Evolutionary conservation across 2,329 filamentous ascomycete genomes (phyloP).

Genomic region (Diaporthe vexans): DNA sequence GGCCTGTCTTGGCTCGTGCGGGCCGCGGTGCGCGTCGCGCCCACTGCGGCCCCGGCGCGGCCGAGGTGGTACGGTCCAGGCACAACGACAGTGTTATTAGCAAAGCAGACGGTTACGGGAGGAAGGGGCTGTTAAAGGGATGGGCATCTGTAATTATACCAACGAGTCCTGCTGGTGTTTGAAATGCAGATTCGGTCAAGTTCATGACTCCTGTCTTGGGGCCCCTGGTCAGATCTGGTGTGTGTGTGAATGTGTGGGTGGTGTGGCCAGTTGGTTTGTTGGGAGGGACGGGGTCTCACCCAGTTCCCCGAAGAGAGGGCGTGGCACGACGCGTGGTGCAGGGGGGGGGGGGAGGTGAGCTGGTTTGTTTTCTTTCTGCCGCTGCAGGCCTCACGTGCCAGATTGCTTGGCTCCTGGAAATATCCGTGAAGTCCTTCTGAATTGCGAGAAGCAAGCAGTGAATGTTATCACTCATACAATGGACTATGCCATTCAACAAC

Average conservation of each 20-base stretch:
- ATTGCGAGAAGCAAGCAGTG: neutral
- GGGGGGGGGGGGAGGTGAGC: neutral
- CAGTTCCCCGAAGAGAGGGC: neutral
- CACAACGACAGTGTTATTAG: slow-evolving; percentile 28
- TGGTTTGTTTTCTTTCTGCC: slow-evolving; percentile 28
- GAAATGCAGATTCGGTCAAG: slow-evolving; percentile 27
- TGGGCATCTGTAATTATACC: slow-evolving; percentile 53
- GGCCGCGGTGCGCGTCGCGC: neutral
- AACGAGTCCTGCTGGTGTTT: slow-evolving; percentile 42
- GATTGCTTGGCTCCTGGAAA: neutral
- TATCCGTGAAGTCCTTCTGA: neutral
- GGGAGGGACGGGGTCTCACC: slow-evolving; percentile 10
- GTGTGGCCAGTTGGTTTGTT: slow-evolving; percentile 17
- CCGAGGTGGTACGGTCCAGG: slow-evolving; percentile 11
- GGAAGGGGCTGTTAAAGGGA: slow-evolving; percentile 29
- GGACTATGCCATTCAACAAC: neutral
- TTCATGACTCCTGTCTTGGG: neutral
- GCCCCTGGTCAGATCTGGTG: no score
- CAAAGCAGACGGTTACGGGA: slow-evolving; percentile 28
- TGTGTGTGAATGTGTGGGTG: neutral
- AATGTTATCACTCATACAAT: neutral
- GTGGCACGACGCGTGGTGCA: slow-evolving; percentile 36
- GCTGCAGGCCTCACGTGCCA: slow-evolving; percentile 24
- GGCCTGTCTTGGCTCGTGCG: slow-evolving; percentile 28
- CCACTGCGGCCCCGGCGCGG: slow-evolving; percentile 5